Conservation (phyloP, 495 filamentous ascomycete species). For the Hypoxylon trugodes region DNA sequence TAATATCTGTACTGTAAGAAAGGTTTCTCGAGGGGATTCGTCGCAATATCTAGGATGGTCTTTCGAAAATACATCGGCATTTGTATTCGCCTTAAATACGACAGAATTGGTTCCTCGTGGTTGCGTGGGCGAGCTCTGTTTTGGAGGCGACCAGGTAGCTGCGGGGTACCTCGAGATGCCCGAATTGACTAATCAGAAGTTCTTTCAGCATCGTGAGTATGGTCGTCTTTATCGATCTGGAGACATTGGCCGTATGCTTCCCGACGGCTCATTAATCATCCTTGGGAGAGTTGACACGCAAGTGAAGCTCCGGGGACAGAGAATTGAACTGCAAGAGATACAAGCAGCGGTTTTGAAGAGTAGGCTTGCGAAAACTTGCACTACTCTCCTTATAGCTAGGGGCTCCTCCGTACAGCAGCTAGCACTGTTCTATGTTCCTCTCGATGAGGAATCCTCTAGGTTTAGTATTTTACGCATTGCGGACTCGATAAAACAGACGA, state of each 20-base stretch:
- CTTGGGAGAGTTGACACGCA: slow-evolving; percentile 80
- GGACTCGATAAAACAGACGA: slow-evolving; percentile 15
- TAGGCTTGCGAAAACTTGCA: slow-evolving; percentile 57
- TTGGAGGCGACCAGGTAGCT: slow-evolving; percentile 82
- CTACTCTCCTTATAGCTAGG: slow-evolving; percentile 54
- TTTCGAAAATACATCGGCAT: slow-evolving; percentile 74
- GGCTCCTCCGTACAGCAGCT: slow-evolving; percentile 52
- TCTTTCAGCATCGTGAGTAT: slow-evolving; percentile 69
- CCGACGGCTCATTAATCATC: slow-evolving; percentile 74
- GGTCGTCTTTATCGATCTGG: slow-evolving; percentile 77
- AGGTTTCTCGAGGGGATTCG: slow-evolving; percentile 60
- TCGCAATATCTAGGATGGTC: slow-evolving; percentile 66
- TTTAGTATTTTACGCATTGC: slow-evolving; percentile 43
- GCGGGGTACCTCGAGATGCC: slow-evolving; percentile 72
- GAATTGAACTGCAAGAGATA: slow-evolving; percentile 82
- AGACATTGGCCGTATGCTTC: slow-evolving; percentile 74
- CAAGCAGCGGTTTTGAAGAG: slow-evolving; percentile 61
- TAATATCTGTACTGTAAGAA: slow-evolving; percentile 75
- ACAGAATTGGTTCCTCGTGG: slow-evolving; percentile 65
- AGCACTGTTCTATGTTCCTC: slow-evolving; percentile 66
- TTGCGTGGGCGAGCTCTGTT: slow-evolving; percentile 80
- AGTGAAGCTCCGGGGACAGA: slow-evolving; percentile 82
- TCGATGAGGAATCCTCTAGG: neutral
- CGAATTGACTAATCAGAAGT: slow-evolving; percentile 63
- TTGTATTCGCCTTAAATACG: slow-evolving; percentile 62